A percentile compares a stretch with the other conserved stretches of the same genome.
Evolutionary conservation across 2,329 filamentous ascomycete genomes (phyloP).

Genomic region (Hysterium pulicare): DNA sequence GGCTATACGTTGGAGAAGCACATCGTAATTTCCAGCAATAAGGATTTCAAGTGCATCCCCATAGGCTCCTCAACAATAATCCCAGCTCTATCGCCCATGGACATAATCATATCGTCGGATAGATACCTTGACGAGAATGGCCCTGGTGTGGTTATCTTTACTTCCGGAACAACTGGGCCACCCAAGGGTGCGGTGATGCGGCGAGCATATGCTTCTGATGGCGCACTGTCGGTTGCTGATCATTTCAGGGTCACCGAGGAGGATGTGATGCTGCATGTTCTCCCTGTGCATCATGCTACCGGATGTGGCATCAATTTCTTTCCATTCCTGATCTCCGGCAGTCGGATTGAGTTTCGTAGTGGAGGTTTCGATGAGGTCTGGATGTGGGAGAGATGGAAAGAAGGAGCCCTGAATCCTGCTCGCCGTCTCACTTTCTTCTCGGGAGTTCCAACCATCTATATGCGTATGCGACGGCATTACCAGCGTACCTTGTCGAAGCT

Average conservation of each 20-base stretch:
- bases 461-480: constrained; percentile 35
- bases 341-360: constrained; percentile 33
- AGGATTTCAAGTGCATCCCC: constrained; percentile 35
- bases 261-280: constrained; percentile 32
- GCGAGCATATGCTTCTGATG: constrained; percentile 38
- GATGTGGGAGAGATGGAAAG: constrained; percentile 35
- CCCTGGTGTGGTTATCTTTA: constrained; percentile 45
- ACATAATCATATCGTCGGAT: constrained; percentile 43
- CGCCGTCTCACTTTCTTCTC: constrained; percentile 33
- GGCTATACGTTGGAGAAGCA: constrained; percentile 24
- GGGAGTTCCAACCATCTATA: constrained; percentile 36
- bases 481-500: constrained; percentile 32
- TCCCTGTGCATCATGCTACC: constrained; percentile 36
- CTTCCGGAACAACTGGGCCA: constrained; percentile 46
- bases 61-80: constrained; percentile 34
- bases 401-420: constrained; percentile 20
- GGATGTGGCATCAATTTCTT: constrained; percentile 36
- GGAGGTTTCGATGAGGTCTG: constrained; percentile 34
- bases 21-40: constrained; percentile 23
- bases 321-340: constrained; percentile 30
- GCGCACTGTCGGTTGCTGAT: constrained; percentile 30
- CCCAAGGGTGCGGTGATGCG: constrained; percentile 48
- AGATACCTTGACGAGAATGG: constrained; percentile 39
- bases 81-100: constrained; percentile 21
- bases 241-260: constrained; percentile 29